Evolutionary conservation across 2,329 filamentous ascomycete genomes (phyloP), one percentile per base, ranked within the genome.

Genomic region (Eurotiales sp.): DNA sequence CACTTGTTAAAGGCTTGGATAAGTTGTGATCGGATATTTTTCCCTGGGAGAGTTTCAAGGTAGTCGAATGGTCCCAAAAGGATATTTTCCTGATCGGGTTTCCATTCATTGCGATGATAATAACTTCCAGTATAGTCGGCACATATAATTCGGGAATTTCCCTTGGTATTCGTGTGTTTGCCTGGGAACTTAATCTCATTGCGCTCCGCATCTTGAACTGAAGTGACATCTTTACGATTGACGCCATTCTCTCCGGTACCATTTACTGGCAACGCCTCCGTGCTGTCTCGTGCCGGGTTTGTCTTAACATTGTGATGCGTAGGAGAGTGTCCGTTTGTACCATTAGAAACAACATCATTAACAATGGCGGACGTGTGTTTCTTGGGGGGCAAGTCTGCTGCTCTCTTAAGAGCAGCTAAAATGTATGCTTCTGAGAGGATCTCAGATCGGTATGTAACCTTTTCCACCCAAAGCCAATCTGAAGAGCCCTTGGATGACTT

Each of bases 1-100:
- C 70, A 72, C 5, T 60, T 57, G 43, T 73, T 69, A 41, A 73
- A 65, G 3, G 67, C 69, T 15, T 67, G 60, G 50, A 73, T 68
- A 8, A 72, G 54, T 39, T 64, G 60, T 14, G 62, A 57, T 8
- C 70, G 61, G 44, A 74, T 62, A 25, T 68, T 68, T 50, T 74
- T 73, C 7, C 66, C 67, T 5, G 65, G 67, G 25, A 67, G 59
- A 8, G 62, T 61, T 23, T 58, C 59, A 21, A 70, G 56, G 48
- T 71, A 71, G 34, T 67, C 57, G 47, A 62, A 67, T 1, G 65
- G 64, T 22, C 42, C 49, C 5, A 30, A 45, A 25, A 51, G 42
- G 14, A 51, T 49, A 8, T 49, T 17, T 17, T 49, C 46, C 23
- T 49, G 36, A 23, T 49, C 37, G 12, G 25, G 4, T 12, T 32